phyloP scores from a whole-genome alignment of 306 rosid species.

The Fagus crenata region DNA sequence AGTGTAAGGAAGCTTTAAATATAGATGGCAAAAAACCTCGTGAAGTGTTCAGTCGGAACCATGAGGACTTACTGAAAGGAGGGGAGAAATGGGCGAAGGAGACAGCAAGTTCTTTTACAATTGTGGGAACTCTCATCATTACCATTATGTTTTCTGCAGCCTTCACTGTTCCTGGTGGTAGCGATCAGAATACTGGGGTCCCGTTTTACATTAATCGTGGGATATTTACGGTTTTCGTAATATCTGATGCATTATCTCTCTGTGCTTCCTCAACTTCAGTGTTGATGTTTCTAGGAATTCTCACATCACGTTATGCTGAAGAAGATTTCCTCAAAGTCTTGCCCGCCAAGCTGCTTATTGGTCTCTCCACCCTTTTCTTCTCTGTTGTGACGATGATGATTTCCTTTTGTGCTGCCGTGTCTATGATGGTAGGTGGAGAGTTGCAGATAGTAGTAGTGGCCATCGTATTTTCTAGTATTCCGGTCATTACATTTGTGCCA shows the following conservation, averaged over 20 bases:
- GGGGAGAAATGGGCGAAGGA: constrained; percentile 63
- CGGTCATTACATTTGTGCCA: too few species aligned
- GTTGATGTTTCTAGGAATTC: constrained; percentile 49
- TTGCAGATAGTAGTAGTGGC: too few species aligned
- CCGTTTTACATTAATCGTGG: constrained; percentile 38
- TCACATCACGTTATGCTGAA: constrained; percentile 41
- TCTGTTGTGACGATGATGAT: constrained; percentile 43
- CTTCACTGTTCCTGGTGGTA: constrained; percentile 57
- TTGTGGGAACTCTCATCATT: constrained; percentile 58
- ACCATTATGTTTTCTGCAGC: constrained; percentile 51
- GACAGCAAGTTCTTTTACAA: constrained; percentile 51
- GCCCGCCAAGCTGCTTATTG: constrained; percentile 45
- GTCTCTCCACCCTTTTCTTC: constrained; percentile 46
- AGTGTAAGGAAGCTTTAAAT: constrained; percentile 24
- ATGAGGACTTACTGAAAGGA: constrained; percentile 38
- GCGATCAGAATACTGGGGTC: constrained; percentile 35
- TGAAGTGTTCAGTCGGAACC: constrained; percentile 54
- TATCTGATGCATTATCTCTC: constrained; percentile 52
- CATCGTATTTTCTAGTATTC: too few species aligned
- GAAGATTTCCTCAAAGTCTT: constrained; percentile 47
- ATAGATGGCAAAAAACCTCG: constrained; percentile 42
- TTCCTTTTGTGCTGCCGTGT: constrained; percentile 45
- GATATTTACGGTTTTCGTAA: constrained; percentile 37
- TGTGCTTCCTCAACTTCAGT: constrained; percentile 53
- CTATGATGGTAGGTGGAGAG: constrained; percentile 4